These are phyloP conservation scores for Pulveroboletus sp. DNA, from an alignment of 768 basidiomycete species.

Conservation along the genomic window DNA sequence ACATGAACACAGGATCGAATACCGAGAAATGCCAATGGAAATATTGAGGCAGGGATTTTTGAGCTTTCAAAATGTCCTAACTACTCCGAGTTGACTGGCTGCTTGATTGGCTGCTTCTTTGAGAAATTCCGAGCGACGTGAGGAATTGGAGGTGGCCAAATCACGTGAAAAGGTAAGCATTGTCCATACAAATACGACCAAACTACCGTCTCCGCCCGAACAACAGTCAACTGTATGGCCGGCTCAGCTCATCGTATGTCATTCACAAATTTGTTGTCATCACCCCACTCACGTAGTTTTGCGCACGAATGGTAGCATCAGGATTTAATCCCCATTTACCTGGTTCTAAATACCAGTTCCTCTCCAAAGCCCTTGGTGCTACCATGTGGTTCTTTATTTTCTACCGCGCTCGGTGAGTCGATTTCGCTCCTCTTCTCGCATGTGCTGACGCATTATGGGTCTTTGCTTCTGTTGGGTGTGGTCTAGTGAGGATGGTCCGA, in stretches of 20 bases:
- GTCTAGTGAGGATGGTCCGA: conserved; percentile 68
- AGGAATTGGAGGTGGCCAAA: too few species aligned
- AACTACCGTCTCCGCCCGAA: conserved; percentile 20
- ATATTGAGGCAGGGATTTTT: too few species aligned
- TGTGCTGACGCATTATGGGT: neutral
- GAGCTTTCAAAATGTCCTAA: too few species aligned
- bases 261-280: neutral
- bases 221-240: conserved; percentile 31
- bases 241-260: conserved; percentile 28
- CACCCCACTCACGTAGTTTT: conserved; percentile 3
- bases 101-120: too few species aligned
- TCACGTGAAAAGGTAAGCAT: too few species aligned
- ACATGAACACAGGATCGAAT: too few species aligned
- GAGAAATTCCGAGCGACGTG: too few species aligned
- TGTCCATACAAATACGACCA: conserved; percentile 19
- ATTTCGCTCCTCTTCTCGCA: neutral
- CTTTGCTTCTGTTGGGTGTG: neutral
- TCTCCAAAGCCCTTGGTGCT: conserved; percentile 83
- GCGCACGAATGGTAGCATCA: conserved; percentile 38
- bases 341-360: conserved; percentile 66
- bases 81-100: too few species aligned
- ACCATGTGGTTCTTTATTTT: conserved; percentile 99
- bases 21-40: too few species aligned
- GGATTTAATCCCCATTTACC: conserved; percentile 91
- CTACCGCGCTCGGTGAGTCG: conserved; percentile 82